Evolutionary conservation across 2,329 filamentous ascomycete genomes (phyloP).

Genomic region (Cryphonectria carpinicola): DNA sequence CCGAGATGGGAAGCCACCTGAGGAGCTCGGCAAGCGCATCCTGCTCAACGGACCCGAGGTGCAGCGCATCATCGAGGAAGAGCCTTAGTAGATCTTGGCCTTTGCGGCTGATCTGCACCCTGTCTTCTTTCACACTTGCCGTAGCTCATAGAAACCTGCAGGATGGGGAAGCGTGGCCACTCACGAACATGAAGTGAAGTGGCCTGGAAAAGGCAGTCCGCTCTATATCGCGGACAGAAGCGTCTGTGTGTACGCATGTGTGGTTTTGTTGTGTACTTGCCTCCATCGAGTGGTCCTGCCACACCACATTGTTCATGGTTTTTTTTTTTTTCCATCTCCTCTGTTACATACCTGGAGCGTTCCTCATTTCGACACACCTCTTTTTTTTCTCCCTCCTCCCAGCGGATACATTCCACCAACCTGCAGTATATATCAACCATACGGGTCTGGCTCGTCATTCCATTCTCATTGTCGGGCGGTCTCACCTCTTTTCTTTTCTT

Average conservation of each 20-base stretch:
- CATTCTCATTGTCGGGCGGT: neutral
- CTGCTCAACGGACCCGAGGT: slow-evolving; percentile 63
- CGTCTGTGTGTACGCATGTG: slow-evolving; percentile 17
- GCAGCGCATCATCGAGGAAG: slow-evolving; percentile 53
- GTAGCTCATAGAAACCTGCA: neutral
- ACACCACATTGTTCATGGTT: neutral
- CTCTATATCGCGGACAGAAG: neutral
- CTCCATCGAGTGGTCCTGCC: neutral
- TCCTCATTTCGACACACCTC: neutral
- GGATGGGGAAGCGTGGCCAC: neutral
- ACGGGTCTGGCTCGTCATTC: neutral
- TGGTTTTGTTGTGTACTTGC: neutral
- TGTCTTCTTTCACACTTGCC: neutral
- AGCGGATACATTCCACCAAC: neutral
- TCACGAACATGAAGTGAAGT: slow-evolving; percentile 8
- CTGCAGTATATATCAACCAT: neutral
- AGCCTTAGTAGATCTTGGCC: slow-evolving; percentile 34
- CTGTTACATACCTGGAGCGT: neutral
- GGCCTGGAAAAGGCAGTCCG: neutral
- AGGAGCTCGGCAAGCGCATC: slow-evolving; percentile 79
- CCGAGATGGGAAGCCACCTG: slow-evolving; percentile 79
- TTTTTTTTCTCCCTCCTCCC: neutral
- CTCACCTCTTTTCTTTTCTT: too few species aligned
- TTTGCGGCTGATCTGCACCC: neutral
- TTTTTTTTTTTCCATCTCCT: neutral